Percentiles rank a stretch among this genome's conserved stretches.
Evolutionary conservation across 2,329 filamentous ascomycete species (phyloP).

Genomic region (Niveomyces coronatus): DNA sequence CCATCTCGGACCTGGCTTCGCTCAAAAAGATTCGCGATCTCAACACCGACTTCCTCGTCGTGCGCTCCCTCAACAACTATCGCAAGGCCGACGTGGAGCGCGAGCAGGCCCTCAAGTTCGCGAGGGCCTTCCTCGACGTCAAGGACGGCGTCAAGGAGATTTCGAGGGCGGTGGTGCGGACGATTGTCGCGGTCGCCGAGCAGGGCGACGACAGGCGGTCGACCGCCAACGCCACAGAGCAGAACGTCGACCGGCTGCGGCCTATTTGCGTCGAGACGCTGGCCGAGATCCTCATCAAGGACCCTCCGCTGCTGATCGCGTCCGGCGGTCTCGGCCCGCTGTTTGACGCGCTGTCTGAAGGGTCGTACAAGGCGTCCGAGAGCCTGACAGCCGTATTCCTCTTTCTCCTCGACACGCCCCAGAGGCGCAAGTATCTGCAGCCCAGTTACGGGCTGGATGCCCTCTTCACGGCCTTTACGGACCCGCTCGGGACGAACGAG

Average conservation of each 20-base stretch:
- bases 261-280: conserved; percentile 90
- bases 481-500: conserved; percentile 56
- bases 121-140: conserved; percentile 88
- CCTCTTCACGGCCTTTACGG: conserved; percentile 86
- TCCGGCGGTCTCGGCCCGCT: conserved; percentile 77
- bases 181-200: conserved; percentile 84
- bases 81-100: conserved; percentile 94
- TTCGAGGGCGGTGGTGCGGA: conserved; percentile 75
- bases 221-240: conserved; percentile 56
- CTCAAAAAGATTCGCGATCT: conserved; percentile 77
- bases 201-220: conserved; percentile 79
- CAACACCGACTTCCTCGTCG: conserved; percentile 87
- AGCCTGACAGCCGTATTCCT: conserved; percentile 81
- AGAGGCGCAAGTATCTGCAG: conserved; percentile 69
- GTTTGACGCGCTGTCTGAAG: conserved; percentile 87
- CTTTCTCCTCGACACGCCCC: conserved; percentile 77
- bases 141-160: conserved; percentile 86
- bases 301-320: conserved; percentile 69
- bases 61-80: conserved; percentile 83
- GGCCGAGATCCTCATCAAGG: conserved; percentile 80
- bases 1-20: conserved; percentile 84
- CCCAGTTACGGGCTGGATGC: conserved; percentile 84
- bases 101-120: conserved; percentile 93
- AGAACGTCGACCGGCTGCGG: conserved; percentile 72
- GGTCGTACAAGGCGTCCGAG: conserved; percentile 85